These are phyloP conservation scores for Myriosclerotinia curreyana DNA, from an alignment of 2,329 filamentous ascomycete species.

Conservation along the genomic window DNA sequence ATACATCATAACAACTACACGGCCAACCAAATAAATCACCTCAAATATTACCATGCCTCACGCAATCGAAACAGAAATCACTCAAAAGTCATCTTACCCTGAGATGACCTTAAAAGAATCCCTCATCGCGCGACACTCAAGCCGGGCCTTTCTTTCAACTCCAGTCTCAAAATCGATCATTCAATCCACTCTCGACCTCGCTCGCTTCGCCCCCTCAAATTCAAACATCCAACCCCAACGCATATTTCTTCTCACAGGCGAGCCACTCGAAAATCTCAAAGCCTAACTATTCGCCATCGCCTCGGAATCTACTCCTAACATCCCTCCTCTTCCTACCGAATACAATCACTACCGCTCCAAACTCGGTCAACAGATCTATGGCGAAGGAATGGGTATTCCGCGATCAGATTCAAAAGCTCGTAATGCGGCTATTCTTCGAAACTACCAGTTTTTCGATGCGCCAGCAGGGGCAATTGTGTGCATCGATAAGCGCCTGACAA, in stretches of 20 bases:
- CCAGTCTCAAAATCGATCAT: slow-evolving; percentile 14
- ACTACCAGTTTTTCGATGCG: slow-evolving; percentile 12
- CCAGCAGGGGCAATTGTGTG: slow-evolving; percentile 11
- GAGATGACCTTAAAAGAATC: slow-evolving; percentile 14
- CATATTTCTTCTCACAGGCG: not conserved
- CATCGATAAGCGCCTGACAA: slow-evolving; percentile 4
- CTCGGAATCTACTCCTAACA: slow-evolving; percentile 6
- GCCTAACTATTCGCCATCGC: not conserved
- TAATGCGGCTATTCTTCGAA: slow-evolving; percentile 10
- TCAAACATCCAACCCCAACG: slow-evolving; percentile 19
- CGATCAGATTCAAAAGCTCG: slow-evolving; percentile 2
- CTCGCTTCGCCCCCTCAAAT: slow-evolving; percentile 19
- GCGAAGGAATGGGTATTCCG: slow-evolving; percentile 4
- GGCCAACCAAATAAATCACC: not conserved
- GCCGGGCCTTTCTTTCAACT: slow-evolving; percentile 10
- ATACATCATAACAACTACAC: not conserved
- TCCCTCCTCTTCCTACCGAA: not conserved
- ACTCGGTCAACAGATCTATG: slow-evolving; percentile 13
- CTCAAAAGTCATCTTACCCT: not conserved
- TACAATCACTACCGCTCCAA: slow-evolving; percentile 16
- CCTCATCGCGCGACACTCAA: slow-evolving; percentile 12
- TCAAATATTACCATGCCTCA: slow-evolving; percentile 8
- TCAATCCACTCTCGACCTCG: slow-evolving; percentile 17
- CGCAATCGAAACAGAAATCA: not conserved
- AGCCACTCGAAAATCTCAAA: slow-evolving; percentile 5